phyloP scores from a whole-genome alignment of 371 early-diverging fungal species.

The Mortierella sp. region DNA sequence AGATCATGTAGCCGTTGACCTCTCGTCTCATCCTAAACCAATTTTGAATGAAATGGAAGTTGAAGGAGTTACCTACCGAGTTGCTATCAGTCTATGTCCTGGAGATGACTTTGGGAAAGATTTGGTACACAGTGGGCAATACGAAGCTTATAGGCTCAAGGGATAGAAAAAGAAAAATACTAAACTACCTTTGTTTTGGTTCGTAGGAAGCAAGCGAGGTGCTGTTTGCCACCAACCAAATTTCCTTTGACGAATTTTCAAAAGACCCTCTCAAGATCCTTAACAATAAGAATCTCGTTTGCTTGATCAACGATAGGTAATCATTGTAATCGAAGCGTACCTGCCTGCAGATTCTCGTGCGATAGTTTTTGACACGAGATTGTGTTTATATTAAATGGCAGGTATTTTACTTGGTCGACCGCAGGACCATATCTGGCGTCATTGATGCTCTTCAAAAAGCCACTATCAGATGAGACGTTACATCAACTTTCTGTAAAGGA shows the following conservation, averaged over 20 bases:
- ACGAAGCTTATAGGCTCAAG: not conserved
- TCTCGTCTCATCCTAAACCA: conserved; percentile 23
- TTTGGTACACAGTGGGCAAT: conserved; percentile 20
- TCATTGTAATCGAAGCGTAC: not conserved
- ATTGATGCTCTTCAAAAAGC: conserved; percentile 61
- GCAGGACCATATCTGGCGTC: conserved; percentile 68
- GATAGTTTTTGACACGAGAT: not conserved
- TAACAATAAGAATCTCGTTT: conserved; percentile 73
- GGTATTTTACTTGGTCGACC: conserved; percentile 57
- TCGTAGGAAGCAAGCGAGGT: conserved; percentile 61
- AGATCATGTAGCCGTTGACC: conserved; percentile 23
- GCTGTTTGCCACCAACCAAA: conserved; percentile 68
- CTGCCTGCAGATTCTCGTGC: not conserved
- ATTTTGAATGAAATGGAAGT: conserved; percentile 40
- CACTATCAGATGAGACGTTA: conserved; percentile 54
- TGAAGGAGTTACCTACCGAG: conserved; percentile 35
- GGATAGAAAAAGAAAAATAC: too few relatives aligned
- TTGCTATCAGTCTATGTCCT: conserved; percentile 56
- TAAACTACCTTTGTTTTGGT: not conserved
- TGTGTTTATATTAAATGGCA: not conserved
- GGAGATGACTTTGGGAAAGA: conserved; percentile 56
- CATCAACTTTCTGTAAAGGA: conserved; percentile 42
- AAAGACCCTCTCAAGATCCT: conserved; percentile 73
- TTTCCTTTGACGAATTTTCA: conserved; percentile 73
- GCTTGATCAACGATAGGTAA: conserved; percentile 71